Base-by-base conservation (phyloP, 1,284 basidiomycete genomes). In the Phellopilus nigrolimitatus region DNA sequence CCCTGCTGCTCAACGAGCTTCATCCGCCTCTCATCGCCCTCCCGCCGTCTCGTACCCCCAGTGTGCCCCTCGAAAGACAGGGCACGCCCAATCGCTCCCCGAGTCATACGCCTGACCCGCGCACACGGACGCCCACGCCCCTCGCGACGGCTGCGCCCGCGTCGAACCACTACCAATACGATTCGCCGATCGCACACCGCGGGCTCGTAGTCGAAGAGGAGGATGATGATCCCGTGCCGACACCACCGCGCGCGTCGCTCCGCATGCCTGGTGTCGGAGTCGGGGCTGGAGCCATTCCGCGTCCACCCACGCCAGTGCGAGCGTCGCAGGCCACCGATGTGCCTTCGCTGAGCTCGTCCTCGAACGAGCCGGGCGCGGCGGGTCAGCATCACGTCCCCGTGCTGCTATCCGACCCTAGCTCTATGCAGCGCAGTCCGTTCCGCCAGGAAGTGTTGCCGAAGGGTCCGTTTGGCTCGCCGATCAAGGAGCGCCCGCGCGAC, bases 151-250 rank as follows among this genome's bases (percentile, higher is more conserved):
- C 12, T n/a, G 19, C 39, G 28, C 27, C 30, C 15, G 27, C 19
- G 13, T 7, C 50, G 55, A 67, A 58, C 59, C 69, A 61, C 49
- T 67, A 67, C 55, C 64, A 64, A 42, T 66, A 66, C 36, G 64
- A 67, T 54, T 62, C 62, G 39, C 68, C 70, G 17, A 67, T 72
- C 30, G 75, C 81, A 43, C 71, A 83, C 47, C 73, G 85, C 59
- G 83, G 84, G 60, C 75, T 84, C 15, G 70, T 89, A 1, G 74
- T 89, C 37, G 84, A 86, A 62, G 82, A 86, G 45, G 83, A 84
- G 31, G 79, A 83, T 46, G 78, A 83, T 42, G 68, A 68, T 19
- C 63, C 62, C 8, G 70, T 77, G 15, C 73, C 63, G 39, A 68
- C 65, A 57, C 69, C 61, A 3, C 53, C 57, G 22, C 53, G 44